Evolutionary conservation across 2,329 filamentous ascomycete species (phyloP), one percentile per base, ranked within the genome.

Genomic region (Thermothelomyces thermophilus): DNA sequence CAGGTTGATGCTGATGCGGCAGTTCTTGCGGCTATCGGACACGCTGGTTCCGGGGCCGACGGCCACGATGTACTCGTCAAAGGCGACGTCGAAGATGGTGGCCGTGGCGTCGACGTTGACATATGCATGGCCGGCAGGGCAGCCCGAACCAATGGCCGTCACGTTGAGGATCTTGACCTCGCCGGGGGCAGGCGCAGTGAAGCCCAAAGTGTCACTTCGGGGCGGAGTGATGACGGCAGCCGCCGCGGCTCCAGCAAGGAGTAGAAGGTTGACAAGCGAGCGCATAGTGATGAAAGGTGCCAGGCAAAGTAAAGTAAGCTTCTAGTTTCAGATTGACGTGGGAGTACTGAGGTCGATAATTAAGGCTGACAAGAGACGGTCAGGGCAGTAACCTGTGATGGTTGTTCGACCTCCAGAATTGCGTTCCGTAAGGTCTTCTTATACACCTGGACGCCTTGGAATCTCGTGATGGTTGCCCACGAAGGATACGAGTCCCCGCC

Each of bases 11-110:
- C 54, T 58, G 42, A 62, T 52, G 33, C 60, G 59, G 53, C 60
- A 62, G 55, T 61, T 64, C 56, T 59, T 62, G 56, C 58, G 57
- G 45, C 51, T 51, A 8, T 58, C 51, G 19, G 51, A 28, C 24
- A 60, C 59, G 44, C 60, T 50, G 33, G 45, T 59, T 48, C 61
- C 64, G 6, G 62, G 61, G 31, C 63, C 63, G 37, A 62, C 54
- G 28, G 59, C 59, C 37, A 64, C 58, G 43, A 58, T 56, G 14
- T 57, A 57, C 50, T 61, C 56, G 52, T 64, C 60, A 52, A 64
- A 61, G 50, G 62, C 59, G 37, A 64, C 63, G 52, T 63, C 58
- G 41, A 63, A 59, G 47, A 58, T 58, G 56, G 58, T 60, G 37
- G 56, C 54, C 1, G 58, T 60, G 20, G 56, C 52, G 40, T 61